phyloP scores from a whole-genome alignment of 2,329 filamentous ascomycete genomes.

The Scorias spongiosa region DNA sequence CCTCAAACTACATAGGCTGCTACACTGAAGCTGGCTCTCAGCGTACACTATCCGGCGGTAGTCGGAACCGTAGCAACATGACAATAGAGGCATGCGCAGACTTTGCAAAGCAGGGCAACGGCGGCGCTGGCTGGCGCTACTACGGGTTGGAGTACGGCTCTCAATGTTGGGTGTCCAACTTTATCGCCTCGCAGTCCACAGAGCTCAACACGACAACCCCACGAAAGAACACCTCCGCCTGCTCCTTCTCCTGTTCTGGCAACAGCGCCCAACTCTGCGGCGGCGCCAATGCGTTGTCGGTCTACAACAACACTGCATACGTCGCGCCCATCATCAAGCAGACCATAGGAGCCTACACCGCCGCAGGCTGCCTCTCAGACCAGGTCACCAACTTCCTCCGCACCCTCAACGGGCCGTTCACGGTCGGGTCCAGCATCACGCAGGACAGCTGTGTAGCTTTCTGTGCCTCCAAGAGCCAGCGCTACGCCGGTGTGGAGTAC shows the following conservation, averaged over 20 bases:
- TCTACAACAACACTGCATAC: slow-evolving; percentile 13
- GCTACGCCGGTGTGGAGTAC: slow-evolving; percentile 15
- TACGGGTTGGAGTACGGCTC: slow-evolving; percentile 18
- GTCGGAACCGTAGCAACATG: slow-evolving; percentile 9
- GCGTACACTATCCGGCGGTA: slow-evolving; percentile 11
- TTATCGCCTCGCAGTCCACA: slow-evolving; percentile 2
- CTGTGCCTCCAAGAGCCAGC: slow-evolving; percentile 14
- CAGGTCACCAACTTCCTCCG: slow-evolving; percentile 7
- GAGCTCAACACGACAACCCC: slow-evolving; percentile 6
- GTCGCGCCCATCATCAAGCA: slow-evolving; percentile 7
- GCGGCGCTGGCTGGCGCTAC: slow-evolving; percentile 13
- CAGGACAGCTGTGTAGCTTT: slow-evolving; percentile 16
- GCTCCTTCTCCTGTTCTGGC: slow-evolving; percentile 14
- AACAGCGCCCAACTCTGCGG: slow-evolving; percentile 15
- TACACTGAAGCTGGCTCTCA: slow-evolving; percentile 9
- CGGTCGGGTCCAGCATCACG: slow-evolving; percentile 9
- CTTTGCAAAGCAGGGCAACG: slow-evolving; percentile 10
- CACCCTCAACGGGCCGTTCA: slow-evolving; percentile 8
- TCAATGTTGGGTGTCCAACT: slow-evolving; percentile 20
- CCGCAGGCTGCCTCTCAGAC: slow-evolving; percentile 12
- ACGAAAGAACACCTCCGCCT: slow-evolving; percentile 8
- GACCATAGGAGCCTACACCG: slow-evolving; percentile 11
- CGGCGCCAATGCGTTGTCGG: slow-evolving; percentile 13
- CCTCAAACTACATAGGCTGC: slow-evolving; percentile 18
- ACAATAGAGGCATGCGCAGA: slow-evolving; percentile 14